phyloP scores from a whole-genome alignment of 306 rosid species.

The Astragalus glycyphyllos region DNA sequence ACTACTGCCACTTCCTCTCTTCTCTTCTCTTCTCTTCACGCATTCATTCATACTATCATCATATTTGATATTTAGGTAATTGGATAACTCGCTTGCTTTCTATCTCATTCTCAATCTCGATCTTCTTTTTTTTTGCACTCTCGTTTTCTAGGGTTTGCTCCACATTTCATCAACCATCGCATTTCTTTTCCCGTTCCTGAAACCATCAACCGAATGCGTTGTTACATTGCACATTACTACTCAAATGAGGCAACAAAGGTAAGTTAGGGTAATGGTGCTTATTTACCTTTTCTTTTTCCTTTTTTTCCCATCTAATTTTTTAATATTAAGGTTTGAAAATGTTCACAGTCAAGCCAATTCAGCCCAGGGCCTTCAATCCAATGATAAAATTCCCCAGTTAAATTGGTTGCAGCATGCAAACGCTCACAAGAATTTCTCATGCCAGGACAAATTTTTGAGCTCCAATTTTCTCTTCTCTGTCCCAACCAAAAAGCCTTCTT shows the following conservation, averaged over 20 bases:
- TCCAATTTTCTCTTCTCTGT: constrained; percentile 72
- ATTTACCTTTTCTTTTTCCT: not conserved
- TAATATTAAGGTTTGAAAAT: constrained; percentile 15
- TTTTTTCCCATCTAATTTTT: not conserved
- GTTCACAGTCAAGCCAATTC: constrained; percentile 49
- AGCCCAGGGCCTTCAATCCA: constrained; percentile 33
- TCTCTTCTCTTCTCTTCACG: not conserved
- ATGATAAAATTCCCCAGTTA: constrained; percentile 54
- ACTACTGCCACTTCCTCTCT: not conserved
- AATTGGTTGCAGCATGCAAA: constrained; percentile 70
- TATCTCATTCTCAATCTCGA: not conserved
- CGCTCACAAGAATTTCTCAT: constrained; percentile 66
- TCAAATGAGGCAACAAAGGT: constrained; percentile 18
- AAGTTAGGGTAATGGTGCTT: not conserved
- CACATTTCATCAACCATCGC: not conserved
- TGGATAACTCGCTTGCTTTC: not conserved
- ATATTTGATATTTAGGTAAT: not conserved
- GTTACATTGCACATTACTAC: constrained; percentile 1
- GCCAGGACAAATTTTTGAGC: constrained; percentile 57
- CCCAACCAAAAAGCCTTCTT: constrained; percentile 63
- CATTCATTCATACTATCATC: not conserved
- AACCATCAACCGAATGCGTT: constrained; percentile 1
- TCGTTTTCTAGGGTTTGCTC: constrained; percentile 39
- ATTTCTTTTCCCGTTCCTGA: not conserved
- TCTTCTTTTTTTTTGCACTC: not conserved